phyloP scores from a whole-genome alignment of 345 rosid genomes.

The Angophora floribunda region DNA sequence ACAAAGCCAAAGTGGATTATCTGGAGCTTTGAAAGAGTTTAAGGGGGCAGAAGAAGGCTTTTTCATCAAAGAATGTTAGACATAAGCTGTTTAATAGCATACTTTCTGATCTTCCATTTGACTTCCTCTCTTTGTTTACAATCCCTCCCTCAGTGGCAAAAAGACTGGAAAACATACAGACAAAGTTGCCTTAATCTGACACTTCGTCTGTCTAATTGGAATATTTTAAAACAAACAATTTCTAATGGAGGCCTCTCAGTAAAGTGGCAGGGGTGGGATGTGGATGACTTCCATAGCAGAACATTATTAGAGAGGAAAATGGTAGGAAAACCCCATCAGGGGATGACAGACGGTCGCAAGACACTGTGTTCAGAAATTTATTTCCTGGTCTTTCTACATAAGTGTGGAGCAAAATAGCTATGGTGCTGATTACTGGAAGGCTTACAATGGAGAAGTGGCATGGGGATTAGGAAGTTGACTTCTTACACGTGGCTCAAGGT shows the following conservation, averaged over 20 bases:
- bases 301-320: neutral
- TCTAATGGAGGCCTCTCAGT: neutral
- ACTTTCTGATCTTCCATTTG: neutral
- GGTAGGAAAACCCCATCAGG: neutral
- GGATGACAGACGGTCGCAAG: neutral
- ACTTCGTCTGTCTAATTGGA: neutral
- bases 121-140: neutral
- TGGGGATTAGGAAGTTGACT: neutral
- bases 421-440: neutral
- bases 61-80: neutral
- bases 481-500: neutral
- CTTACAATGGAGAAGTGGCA: neutral
- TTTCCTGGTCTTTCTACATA: neutral
- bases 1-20: neutral
- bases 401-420: neutral
- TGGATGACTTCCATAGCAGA: neutral
- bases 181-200: neutral
- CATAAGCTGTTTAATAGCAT: neutral
- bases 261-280: neutral
- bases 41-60: neutral
- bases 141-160: neutral
- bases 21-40: neutral
- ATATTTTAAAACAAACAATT: neutral
- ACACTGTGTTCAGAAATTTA: neutral
- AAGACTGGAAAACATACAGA: neutral